Base-by-base conservation (phyloP, 208 protist species). In the Leishmania lainsoni region DNA sequence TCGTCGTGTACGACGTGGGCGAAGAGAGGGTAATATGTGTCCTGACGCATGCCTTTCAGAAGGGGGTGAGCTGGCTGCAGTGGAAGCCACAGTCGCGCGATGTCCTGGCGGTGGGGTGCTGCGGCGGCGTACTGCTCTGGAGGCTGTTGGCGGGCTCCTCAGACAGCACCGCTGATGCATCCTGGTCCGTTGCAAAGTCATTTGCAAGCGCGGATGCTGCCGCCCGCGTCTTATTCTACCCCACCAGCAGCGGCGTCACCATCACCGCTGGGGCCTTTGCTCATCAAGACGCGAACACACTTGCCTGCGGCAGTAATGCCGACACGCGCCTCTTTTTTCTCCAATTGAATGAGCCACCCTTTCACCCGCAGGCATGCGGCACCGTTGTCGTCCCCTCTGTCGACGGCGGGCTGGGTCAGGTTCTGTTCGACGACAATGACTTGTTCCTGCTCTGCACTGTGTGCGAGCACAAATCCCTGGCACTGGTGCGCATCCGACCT, bases 31-130 rank as follows among this genome's bases (percentile, higher is more conserved):
- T 89, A 42, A 63, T 83, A 39, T 87, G 80, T 59, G 88, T 91
- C 35, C 87, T 98, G 26, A 87, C 89, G 35, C 93, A 98, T 75
- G 89, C 90, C 54, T 96, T 98, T 79, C 93, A 96, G 85, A 76
- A 71, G 12, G 78, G 90, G 14, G 89, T 93, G 29, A 35, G 86
- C 39, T 81, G 85, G 48, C 45, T 98, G 75, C 86, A 88, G 66
- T 98, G 94, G 93, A 95, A 96, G 78, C 90, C 92, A 29, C 79
- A 81, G 22, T 81, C 92, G 39, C 80, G 84, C 51, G 92, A 95
- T 78, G 90, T 92, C 17, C 81, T 97, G 5, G 86, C 88, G 49
- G 94, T 97, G 22, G 94, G 94, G 70, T 96, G 92, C 75, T 70
- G 83, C 14, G 92, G 92, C 42, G 94, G 94, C 9, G 90, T 93